Conservation (phyloP, 805 yeast genomes). For the Metschnikowia gruessii region DNA sequence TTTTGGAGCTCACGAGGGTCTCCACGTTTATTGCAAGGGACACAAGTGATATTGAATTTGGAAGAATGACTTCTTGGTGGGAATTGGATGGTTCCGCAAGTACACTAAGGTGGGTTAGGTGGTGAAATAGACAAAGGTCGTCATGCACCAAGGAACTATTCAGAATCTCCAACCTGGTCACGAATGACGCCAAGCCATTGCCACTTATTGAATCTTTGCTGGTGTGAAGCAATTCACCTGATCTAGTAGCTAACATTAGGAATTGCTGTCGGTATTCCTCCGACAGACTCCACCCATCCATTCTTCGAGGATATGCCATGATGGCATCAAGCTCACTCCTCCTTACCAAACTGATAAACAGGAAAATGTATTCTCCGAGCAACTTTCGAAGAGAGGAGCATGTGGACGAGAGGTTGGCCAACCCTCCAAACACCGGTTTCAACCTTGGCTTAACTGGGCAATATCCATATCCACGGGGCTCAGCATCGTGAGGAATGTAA, state of each 20-base stretch:
- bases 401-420: slow-evolving; percentile 25
- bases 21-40: slow-evolving; percentile 20
- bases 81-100: slow-evolving; percentile 17
- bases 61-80: not conserved
- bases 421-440: slow-evolving; percentile 1
- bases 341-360: slow-evolving; percentile 26
- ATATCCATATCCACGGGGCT: not conserved
- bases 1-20: slow-evolving; percentile 14
- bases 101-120: slow-evolving; percentile 21
- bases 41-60: slow-evolving; percentile 1
- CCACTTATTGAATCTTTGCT: slow-evolving; percentile 15
- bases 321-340: slow-evolving; percentile 28
- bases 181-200: slow-evolving; percentile 6
- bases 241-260: not conserved
- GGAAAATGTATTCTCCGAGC: slow-evolving; percentile 23
- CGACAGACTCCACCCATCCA: slow-evolving; percentile 23
- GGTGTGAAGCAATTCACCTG: not conserved
- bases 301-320: slow-evolving; percentile 21
- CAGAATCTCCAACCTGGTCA: slow-evolving; percentile 26
- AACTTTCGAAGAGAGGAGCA: slow-evolving; percentile 23
- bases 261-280: slow-evolving; percentile 19
- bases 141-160: slow-evolving; percentile 17
- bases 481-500: not conserved
- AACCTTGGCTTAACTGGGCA: not conserved
- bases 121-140: slow-evolving; percentile 21